Evolutionary conservation across 179 eudicot species (phyloP).

Genomic region (Patellifolia procumbens): DNA sequence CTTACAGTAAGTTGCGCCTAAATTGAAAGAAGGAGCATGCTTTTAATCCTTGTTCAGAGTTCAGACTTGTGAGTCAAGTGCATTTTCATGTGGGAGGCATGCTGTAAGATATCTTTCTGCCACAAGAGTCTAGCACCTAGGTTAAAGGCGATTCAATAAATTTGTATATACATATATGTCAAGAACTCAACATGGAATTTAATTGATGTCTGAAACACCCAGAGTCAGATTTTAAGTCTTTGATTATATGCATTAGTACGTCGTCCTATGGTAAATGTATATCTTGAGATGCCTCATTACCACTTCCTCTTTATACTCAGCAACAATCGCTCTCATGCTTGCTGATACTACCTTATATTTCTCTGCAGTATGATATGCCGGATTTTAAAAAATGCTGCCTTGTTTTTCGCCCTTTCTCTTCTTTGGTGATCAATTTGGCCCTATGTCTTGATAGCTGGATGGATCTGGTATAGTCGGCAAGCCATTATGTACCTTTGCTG

Average conservation of each 20-base stretch:
- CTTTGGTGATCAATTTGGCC: neutral
- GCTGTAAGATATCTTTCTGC: neutral
- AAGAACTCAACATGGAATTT: neutral
- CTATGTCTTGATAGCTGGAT: constrained; percentile 4
- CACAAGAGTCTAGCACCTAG: neutral
- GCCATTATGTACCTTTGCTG: neutral
- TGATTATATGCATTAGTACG: neutral
- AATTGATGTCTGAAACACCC: neutral
- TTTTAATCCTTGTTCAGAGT: too few relatives aligned
- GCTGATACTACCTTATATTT: neutral
- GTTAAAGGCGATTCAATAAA: neutral
- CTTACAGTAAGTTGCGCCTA: neutral
- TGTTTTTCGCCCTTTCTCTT: neutral
- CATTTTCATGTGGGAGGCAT: neutral
- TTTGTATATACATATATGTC: neutral
- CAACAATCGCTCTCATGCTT: neutral
- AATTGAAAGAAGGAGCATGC: neutral
- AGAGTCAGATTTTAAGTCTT: neutral
- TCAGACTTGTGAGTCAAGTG: neutral
- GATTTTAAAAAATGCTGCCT: neutral
- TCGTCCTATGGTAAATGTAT: neutral
- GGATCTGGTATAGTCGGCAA: neutral
- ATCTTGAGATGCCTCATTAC: neutral
- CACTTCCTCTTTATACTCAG: neutral
- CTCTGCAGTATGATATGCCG: neutral